phyloP scores from a whole-genome alignment of 2,329 filamentous ascomycete genomes.

The Metarhizium guizhouense region DNA sequence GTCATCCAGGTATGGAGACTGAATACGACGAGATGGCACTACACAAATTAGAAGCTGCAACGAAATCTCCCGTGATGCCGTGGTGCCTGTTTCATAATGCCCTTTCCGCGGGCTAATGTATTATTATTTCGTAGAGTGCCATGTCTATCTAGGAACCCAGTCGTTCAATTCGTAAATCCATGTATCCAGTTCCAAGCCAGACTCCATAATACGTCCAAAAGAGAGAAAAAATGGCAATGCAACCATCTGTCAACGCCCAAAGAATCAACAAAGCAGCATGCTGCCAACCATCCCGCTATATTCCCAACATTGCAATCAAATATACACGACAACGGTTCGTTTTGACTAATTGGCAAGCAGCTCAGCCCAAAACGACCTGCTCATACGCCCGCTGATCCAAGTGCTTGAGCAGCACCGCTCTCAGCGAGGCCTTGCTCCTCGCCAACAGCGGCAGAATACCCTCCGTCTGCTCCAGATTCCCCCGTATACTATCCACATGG shows the following conservation, averaged over 20 bases:
- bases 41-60: neutral
- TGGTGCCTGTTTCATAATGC: neutral
- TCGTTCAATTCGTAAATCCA: neutral
- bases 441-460: conserved; percentile 40
- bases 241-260: neutral
- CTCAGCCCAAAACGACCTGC: conserved; percentile 33
- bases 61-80: neutral
- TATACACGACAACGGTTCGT: neutral
- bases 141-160: neutral
- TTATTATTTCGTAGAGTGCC: neutral
- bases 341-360: neutral
- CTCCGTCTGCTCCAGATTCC: conserved; percentile 45
- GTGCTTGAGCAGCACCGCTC: conserved; percentile 36
- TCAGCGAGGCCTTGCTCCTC: conserved; percentile 39
- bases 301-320: neutral
- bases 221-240: neutral
- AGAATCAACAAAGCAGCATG: neutral
- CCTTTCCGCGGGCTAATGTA: neutral
- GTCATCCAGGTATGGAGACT: neutral
- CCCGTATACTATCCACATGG: conserved; percentile 48
- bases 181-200: neutral
- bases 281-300: neutral
- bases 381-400: conserved; percentile 38
- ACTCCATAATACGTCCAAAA: neutral
- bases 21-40: neutral